Evolutionary conservation across 2,329 filamentous ascomycete genomes (phyloP).

Genomic region (Trichoderma guizhouense): DNA sequence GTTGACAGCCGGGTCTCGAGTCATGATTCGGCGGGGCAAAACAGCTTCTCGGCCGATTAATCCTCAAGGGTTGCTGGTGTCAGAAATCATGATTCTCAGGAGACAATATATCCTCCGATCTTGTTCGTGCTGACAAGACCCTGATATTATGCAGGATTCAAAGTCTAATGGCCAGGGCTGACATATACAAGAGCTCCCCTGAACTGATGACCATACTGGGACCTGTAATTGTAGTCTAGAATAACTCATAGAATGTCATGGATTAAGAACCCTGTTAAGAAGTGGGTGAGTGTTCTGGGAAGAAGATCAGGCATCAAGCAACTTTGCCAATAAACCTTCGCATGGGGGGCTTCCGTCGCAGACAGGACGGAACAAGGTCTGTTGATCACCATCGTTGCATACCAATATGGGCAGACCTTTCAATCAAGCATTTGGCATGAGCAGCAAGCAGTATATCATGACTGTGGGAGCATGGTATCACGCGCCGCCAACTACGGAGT

Average conservation of each 20-base stretch:
- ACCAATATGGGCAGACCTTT: not conserved
- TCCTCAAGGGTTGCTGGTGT: not conserved
- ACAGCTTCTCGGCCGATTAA: not conserved
- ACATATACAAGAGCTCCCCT: not conserved
- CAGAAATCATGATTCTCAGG: not conserved
- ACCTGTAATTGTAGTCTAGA: not conserved
- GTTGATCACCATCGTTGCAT: not conserved
- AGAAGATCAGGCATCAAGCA: not conserved
- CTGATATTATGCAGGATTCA: not conserved
- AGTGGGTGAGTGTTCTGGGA: not conserved
- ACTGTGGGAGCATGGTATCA: not conserved
- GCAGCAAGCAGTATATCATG: not conserved
- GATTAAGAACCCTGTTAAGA: not conserved
- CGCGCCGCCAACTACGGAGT: not conserved
- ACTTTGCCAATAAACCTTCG: not conserved
- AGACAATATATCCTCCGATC: not conserved
- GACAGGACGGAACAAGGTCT: not conserved
- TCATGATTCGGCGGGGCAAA: not conserved
- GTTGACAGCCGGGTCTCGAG: not conserved
- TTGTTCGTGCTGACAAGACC: not conserved
- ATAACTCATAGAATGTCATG: slow-evolving; percentile 2
- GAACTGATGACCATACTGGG: not conserved
- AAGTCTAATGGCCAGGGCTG: not conserved
- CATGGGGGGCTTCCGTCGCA: not conserved
- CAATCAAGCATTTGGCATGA: not conserved